Evolutionary conservation across 306 rosid genomes (phyloP).

Genomic region (Biancaea sappan): DNA sequence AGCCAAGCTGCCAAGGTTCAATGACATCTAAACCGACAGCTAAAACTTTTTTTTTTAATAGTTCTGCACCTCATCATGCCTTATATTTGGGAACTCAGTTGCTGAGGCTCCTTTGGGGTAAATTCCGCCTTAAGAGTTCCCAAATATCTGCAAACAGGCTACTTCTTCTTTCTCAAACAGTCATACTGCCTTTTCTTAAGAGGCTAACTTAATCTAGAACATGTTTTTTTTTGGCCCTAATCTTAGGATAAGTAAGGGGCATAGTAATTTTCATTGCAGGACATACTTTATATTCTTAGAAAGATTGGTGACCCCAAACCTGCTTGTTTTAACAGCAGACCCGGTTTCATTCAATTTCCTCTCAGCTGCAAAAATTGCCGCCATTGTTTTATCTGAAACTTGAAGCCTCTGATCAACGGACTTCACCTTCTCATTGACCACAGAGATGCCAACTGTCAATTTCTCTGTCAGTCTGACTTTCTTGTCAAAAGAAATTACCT

Average conservation of each 20-base stretch:
- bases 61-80: not conserved
- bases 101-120: not conserved
- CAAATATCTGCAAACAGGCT: not conserved
- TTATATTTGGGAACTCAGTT: not conserved
- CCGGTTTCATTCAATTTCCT: constrained; percentile 87
- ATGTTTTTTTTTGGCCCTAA: not conserved
- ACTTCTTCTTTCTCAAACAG: not conserved
- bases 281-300: not conserved
- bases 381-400: constrained; percentile 94
- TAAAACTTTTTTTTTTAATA: not conserved
- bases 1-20: not conserved
- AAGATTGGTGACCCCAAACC: constrained; percentile 42
- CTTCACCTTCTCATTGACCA: constrained; percentile 89
- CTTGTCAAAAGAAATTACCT: constrained; percentile 78
- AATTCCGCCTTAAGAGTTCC: not conserved
- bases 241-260: not conserved
- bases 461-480: constrained; percentile 84
- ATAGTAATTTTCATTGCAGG: not conserved
- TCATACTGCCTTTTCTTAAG: not conserved
- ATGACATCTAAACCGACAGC: not conserved
- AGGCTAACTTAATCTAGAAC: not conserved
- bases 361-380: constrained; percentile 86
- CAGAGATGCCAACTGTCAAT: constrained; percentile 76
- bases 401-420: constrained; percentile 85
- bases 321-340: constrained; percentile 94